Conservation (phyloP, 208 protist species). For the Acanthamoeba royreba region DNA sequence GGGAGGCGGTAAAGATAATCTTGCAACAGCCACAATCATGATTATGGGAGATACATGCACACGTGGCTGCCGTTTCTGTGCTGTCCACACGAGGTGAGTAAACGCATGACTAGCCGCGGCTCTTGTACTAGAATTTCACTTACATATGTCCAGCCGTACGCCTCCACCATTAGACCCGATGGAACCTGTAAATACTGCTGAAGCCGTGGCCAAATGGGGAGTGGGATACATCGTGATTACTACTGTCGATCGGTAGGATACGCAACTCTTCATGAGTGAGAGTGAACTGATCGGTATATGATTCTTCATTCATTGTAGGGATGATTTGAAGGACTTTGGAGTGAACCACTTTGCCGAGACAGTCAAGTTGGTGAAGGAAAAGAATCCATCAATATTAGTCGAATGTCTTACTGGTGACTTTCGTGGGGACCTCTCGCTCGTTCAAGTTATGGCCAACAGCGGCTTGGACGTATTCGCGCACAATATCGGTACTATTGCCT, state of each 20-base stretch:
- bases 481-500: constrained; percentile 93
- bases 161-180: constrained; percentile 92
- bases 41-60: constrained; percentile 97
- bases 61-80: constrained; percentile 97
- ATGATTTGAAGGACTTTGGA: constrained; percentile 92
- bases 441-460: constrained; percentile 86
- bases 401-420: constrained; percentile 98
- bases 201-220: constrained; percentile 93
- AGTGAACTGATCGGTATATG: background rate
- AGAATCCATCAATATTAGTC: constrained; percentile 79
- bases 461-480: constrained; percentile 97
- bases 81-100: constrained; percentile 89
- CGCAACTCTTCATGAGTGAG: background rate
- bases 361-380: constrained; percentile 87
- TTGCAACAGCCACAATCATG: constrained; percentile 97
- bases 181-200: constrained; percentile 92
- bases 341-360: constrained; percentile 90
- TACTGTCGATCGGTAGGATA: constrained; percentile 92
- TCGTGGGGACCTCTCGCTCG: constrained; percentile 84
- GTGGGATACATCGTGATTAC: constrained; percentile 98
- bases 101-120: background rate
- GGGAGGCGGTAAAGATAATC: constrained; percentile 79
- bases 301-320: constrained; percentile 34
- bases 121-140: background rate
- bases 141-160: constrained; percentile 38